Base-by-base conservation (phyloP, 108 stramenopile genomes). In the Nitzschia sp. region DNA sequence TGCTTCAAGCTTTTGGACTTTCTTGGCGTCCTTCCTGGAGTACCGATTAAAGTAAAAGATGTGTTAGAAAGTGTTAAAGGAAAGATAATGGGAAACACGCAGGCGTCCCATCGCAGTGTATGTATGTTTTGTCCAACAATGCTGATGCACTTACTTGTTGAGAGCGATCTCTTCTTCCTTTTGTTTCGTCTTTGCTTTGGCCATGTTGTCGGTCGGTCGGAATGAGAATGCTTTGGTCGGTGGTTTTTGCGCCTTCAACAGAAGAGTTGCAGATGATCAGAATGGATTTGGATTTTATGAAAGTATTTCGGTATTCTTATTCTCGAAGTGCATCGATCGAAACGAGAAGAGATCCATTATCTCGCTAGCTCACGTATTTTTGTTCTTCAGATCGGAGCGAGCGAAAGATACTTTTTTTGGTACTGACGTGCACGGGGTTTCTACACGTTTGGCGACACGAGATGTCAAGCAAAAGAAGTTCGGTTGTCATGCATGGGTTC, bases 21-120 rank as follows among this genome's bases (percentile, higher is more conserved):
- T 92, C 87, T 92, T 92, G 31, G 77, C 74, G 70, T 92, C 91
- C 70, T 92, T 92, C 76, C 91, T 92, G 74, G 47, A 45, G 41
- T 53, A 44, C 31, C 41, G 29, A 46, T 46, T 31, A 41, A 59
- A 52, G 57, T 53, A 29, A 59, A 41, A 35, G 46, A 31, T 34
- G 45, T 63, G 63, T 58, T 8, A 65, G 55, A 64, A 46, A 61
- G 1, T 31, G 63, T 50, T 17, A 2, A 5, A n/a, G n/a, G n/a
- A n/a, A n/a, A n/a, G n/a, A n/a, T n/a, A n/a, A n/a, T n/a, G n/a
- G n/a, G n/a, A n/a, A n/a, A n/a, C n/a, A n/a, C n/a, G n/a, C n/a
- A n/a, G n/a, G n/a, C n/a, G n/a, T n/a, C n/a, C n/a, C n/a, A n/a
- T n/a, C n/a, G n/a, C n/a, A n/a, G n/a, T n/a, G n/a, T n/a, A n/a